phyloP scores from a whole-genome alignment of 371 early-diverging fungal genomes.

The Mucor mucedo region DNA sequence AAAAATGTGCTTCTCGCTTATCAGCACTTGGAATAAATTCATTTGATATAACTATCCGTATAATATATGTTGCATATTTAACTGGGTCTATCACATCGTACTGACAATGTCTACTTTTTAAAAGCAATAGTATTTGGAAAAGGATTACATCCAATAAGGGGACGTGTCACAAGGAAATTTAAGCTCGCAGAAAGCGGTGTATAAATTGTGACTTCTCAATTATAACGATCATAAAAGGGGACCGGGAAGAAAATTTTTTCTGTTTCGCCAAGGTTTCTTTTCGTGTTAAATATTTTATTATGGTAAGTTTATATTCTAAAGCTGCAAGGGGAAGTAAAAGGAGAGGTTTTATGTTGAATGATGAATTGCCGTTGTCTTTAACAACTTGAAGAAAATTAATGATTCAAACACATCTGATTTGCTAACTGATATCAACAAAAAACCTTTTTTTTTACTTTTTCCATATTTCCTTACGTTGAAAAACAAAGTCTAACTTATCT shows the following conservation, averaged over 20 bases:
- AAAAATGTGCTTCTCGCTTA: no score
- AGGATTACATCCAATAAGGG: no score
- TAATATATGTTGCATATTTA: no score
- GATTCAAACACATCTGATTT: constrained; percentile 36
- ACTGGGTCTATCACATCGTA: no score
- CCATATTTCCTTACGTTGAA: background rate
- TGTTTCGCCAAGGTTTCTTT: background rate
- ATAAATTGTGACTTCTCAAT: no score
- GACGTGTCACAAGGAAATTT: no score
- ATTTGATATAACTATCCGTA: no score
- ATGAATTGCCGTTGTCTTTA: constrained; percentile 31
- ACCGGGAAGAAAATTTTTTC: background rate
- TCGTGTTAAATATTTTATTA: background rate
- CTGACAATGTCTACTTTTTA: no score
- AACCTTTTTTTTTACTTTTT: background rate
- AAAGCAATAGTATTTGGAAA: no score
- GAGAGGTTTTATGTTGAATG: constrained; percentile 8
- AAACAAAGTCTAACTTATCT: background rate
- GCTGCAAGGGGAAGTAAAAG: background rate
- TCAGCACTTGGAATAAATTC: no score
- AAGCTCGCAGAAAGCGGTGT: no score
- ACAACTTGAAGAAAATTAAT: constrained; percentile 28
- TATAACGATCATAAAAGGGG: background rate
- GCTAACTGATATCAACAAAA: constrained; percentile 28
- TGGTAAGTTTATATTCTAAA: constrained; percentile 9